Conservation (phyloP, 192 early-diverging fungal species). For the Allomyces javanicus region DNA sequence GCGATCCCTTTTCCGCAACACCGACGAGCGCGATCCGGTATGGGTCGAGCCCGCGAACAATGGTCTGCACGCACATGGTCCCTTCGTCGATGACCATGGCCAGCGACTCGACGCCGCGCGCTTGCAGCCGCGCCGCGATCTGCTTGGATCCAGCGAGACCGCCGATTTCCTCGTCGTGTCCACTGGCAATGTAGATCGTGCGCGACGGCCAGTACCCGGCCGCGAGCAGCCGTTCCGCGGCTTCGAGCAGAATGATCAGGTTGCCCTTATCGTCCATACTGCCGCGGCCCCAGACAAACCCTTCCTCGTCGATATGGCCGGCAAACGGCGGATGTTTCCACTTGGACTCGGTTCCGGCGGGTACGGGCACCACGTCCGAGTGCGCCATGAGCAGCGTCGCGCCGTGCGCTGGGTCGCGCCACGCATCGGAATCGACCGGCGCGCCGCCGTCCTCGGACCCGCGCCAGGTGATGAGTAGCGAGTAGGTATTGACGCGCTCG, state of each 20-base stretch:
- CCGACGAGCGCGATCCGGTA: constrained; percentile 11
- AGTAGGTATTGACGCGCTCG: no score
- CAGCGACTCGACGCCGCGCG: constrained; percentile 8
- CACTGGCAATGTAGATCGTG: constrained; percentile 19
- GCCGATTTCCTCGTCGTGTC: constrained; percentile 19
- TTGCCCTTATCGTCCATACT: constrained; percentile 19
- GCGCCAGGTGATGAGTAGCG: no score
- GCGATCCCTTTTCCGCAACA: constrained; percentile 19
- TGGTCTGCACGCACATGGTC: not conserved
- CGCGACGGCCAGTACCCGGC: constrained; percentile 15
- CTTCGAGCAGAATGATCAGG: constrained; percentile 17
- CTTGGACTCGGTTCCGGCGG: constrained; percentile 7
- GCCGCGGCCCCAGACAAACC: constrained; percentile 17
- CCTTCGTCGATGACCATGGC: constrained; percentile 21
- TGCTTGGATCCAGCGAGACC: not conserved
- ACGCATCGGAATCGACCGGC: no score
- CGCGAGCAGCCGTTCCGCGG: constrained; percentile 18
- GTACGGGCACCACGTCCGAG: constrained; percentile 17
- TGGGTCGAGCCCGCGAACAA: no score
- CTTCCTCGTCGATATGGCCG: constrained; percentile 12
- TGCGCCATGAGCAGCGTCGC: no score
- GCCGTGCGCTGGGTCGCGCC: no score
- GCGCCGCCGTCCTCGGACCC: no score
- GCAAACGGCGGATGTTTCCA: constrained; percentile 22
- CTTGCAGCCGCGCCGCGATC: constrained; percentile 11